Base-by-base conservation (phyloP, 257 asterid species). In the Plantago major region DNA sequence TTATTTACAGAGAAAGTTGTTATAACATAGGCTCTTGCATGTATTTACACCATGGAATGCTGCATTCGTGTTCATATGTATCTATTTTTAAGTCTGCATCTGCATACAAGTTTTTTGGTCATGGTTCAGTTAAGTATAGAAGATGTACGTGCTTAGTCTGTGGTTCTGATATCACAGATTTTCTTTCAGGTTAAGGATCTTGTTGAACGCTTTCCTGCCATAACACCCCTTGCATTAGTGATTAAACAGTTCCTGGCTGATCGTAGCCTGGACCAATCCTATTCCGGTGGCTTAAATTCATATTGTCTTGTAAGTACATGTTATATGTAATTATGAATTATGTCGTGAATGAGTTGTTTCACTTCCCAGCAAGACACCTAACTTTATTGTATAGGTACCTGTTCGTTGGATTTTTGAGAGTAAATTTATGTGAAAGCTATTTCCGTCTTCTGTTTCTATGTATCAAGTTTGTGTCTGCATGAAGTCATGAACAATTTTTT, bases 261-360 rank as follows among this genome's bases (percentile, higher is more conserved):
- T 69, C 99, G 99, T 71, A 79, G 94, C 71, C 76, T 93, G 79
- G 96, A 89, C 78, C 99, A 89, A 71, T 89, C 99, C 58, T 93
- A 93, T 74, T 93, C 99, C 17, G 99, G 99, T 61, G 99, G 99
- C 71, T 84, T 93, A 67, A 93, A 94, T 79, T 89, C 99, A 30
- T 87, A 93, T 74, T 93, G 95, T 70, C 84, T 93, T 77, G 99
- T 93, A 74, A 86, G 88, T 78, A 62, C 71, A 66, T 62, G 51
- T 58, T 57, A 46, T 17, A 12, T 46, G 18, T 30, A 40, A 42
- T 54, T 11, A 15, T 56, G 46, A 30, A 26, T 19, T 11, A 38
- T 37, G 10, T 12, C 19, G 12, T 43, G 14, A 10, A 26, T 13
- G 14, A 57, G 42, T 46, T 33, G 22, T 46, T 55, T 28, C 33